These are phyloP conservation scores for Fomitopsis schrenkii DNA, from an alignment of 1,284 basidiomycete genomes.

Conservation along the genomic window DNA sequence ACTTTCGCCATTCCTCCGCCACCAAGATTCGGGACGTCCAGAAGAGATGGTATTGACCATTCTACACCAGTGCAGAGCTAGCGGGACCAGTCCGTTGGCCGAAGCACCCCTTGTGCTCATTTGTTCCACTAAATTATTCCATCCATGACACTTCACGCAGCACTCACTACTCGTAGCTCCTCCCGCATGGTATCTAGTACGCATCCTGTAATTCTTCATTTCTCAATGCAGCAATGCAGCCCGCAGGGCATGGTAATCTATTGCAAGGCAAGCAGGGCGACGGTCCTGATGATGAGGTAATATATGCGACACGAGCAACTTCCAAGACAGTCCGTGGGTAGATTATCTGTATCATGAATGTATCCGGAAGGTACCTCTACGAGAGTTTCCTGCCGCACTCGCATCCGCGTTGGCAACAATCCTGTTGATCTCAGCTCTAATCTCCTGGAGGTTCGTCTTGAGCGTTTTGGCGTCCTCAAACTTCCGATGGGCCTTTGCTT, in stretches of 20 bases:
- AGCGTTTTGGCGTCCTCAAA: constrained; percentile 87
- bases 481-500: constrained; percentile 81
- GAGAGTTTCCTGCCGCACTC: background rate
- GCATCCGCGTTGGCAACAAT: constrained; percentile 44
- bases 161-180: background rate
- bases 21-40: constrained; percentile 15
- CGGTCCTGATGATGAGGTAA: no score
- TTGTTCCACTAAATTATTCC: constrained; percentile 9
- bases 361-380: background rate
- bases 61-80: constrained; percentile 3
- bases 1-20: constrained; percentile 40
- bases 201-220: background rate
- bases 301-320: background rate
- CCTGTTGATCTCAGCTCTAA: constrained; percentile 74
- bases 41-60: constrained; percentile 7
- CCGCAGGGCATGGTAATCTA: background rate
- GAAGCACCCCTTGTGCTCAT: background rate
- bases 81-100: background rate
- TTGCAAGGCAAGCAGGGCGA: background rate
- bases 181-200: background rate
- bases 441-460: constrained; percentile 71
- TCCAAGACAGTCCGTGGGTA: background rate
- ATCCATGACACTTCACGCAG: constrained; percentile 2
- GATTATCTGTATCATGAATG: background rate
- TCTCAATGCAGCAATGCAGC: background rate